Evolutionary conservation across 78 protist species (phyloP).

Genomic region (Anaeramoeba flamelloides): DNA sequence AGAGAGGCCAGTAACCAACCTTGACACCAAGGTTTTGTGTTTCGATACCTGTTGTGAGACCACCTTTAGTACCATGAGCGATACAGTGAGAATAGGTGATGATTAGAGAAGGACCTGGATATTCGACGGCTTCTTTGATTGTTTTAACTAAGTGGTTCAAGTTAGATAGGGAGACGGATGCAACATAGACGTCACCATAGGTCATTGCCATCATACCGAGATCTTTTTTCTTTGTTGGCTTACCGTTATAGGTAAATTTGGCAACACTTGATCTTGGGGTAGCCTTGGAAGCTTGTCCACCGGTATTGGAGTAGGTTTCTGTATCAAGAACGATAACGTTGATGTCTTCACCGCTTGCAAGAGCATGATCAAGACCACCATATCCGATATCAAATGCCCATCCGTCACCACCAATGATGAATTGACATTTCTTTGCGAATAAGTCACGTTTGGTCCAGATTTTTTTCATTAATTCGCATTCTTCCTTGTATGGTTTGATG

Average conservation of each 20-base stretch:
- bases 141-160: not conserved
- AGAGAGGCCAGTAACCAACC: conserved; percentile 17
- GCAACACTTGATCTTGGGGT: conserved; percentile 8
- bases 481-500: too few species aligned
- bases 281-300: conserved; percentile 17
- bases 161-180: conserved; percentile 8
- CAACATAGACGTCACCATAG: conserved; percentile 21
- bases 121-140: conserved; percentile 14
- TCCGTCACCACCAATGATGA: conserved; percentile 16
- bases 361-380: conserved; percentile 19
- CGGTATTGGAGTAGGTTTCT: conserved; percentile 20
- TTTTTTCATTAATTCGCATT: too few species aligned
- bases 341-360: not conserved
- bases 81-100: conserved; percentile 18
- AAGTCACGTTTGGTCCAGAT: too few species aligned
- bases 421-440: not conserved
- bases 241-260: conserved; percentile 1
- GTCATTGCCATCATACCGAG: conserved; percentile 5
- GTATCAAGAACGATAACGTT: conserved; percentile 12
- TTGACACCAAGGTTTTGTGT: conserved; percentile 3
- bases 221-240: conserved; percentile 1
- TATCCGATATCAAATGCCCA: conserved; percentile 22
- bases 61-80: not conserved
- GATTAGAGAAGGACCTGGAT: conserved; percentile 16
- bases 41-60: not conserved